phyloP scores from a whole-genome alignment of 495 filamentous ascomycete species.

The Aspergillus egyptiacus region DNA sequence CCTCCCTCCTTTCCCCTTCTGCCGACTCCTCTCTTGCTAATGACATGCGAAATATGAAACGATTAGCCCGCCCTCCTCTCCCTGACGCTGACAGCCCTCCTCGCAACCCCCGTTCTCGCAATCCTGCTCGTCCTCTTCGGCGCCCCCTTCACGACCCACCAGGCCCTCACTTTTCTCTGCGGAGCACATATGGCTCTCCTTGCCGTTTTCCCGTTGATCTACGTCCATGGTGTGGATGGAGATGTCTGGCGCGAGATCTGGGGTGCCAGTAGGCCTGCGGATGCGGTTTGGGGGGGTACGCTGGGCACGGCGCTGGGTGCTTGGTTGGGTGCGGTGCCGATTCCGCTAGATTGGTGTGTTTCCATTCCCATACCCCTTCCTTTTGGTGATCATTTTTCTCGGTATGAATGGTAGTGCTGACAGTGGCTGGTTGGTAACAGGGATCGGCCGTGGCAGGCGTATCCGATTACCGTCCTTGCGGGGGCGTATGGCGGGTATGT shows the following conservation, averaged over 20 bases:
- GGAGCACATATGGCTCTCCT: conserved; percentile 78
- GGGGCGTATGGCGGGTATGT: conserved; percentile 66
- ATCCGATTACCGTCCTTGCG: conserved; percentile 81
- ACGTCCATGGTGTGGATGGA: conserved; percentile 73
- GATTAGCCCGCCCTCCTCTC: conserved; percentile 57
- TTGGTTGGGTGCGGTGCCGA: conserved; percentile 74
- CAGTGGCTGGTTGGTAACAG: conserved; percentile 26
- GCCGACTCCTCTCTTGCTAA: too few species aligned
- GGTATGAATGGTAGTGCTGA: too few species aligned
- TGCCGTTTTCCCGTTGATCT: conserved; percentile 67
- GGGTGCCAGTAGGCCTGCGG: conserved; percentile 37
- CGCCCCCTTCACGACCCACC: conserved; percentile 80
- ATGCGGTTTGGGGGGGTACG: conserved; percentile 37
- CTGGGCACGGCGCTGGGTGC: conserved; percentile 47
- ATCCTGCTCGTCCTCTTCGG: conserved; percentile 77
- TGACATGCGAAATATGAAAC: too few species aligned
- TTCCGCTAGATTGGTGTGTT: conserved; percentile 85
- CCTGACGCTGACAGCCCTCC: conserved; percentile 54
- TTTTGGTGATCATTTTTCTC: conserved; percentile 8
- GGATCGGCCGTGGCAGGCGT: conserved; percentile 95
- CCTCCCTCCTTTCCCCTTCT: too few species aligned
- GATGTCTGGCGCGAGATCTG: conserved; percentile 67
- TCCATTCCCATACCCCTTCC: conserved; percentile 3
- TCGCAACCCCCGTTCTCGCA: conserved; percentile 59
- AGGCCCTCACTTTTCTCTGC: conserved; percentile 68